Evolutionary conservation across 257 asterid genomes (phyloP).

Genomic region (Ajuga chamaepitys): DNA sequence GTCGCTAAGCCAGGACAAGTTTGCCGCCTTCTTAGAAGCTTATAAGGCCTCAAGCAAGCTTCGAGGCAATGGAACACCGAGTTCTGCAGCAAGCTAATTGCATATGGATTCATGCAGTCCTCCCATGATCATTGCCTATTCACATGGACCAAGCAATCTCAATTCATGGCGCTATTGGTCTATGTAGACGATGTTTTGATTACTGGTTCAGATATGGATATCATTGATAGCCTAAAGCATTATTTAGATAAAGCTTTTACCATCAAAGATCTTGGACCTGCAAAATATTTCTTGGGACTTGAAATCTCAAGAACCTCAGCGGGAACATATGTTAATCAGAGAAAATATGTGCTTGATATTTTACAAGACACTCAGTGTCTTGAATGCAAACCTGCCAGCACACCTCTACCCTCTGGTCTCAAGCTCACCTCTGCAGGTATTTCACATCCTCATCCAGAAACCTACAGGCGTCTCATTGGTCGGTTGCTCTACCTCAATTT

Average conservation of each 20-base stretch:
- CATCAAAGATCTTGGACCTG: no score
- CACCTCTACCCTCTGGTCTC: neutral
- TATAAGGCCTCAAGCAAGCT: no score
- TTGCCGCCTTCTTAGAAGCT: no score
- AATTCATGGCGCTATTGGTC: neutral
- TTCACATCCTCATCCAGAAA: neutral
- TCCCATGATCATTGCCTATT: neutral
- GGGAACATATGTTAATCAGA: neutral
- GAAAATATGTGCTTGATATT: neutral
- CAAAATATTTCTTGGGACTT: neutral
- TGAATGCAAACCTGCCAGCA: neutral
- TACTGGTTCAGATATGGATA: neutral
- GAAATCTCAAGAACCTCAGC: neutral
- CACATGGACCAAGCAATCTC: neutral
- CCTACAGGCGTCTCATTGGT: neutral
- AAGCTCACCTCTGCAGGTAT: neutral
- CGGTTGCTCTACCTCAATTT: neutral
- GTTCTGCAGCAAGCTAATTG: no score
- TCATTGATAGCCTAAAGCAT: neutral
- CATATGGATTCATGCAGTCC: neutral
- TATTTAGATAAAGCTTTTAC: no score
- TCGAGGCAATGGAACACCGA: no score
- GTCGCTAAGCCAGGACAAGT: no score
- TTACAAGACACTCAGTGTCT: no score
- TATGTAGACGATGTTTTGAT: neutral